A percentile compares a stretch with the other conserved stretches of the same genome.
phyloP scores from a whole-genome alignment of 2,329 filamentous ascomycete genomes.

The Aspergillus sp. region DNA sequence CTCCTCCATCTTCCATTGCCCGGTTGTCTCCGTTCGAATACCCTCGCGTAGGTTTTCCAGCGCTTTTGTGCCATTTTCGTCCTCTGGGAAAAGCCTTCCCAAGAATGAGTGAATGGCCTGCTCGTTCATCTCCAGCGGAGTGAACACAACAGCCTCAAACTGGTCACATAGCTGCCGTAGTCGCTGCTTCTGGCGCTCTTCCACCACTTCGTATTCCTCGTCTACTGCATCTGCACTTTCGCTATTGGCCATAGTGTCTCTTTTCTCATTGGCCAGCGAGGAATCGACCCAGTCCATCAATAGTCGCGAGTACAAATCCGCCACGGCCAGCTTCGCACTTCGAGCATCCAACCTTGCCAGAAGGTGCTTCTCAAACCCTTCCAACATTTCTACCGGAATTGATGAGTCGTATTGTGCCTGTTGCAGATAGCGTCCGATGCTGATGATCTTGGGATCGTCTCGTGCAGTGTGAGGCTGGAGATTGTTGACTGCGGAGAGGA shows the following conservation, averaged over 20 bases:
- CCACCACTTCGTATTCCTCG: slow-evolving; percentile 22
- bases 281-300: slow-evolving; percentile 35
- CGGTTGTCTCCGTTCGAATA: not conserved
- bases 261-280: not conserved
- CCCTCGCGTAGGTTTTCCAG: not conserved
- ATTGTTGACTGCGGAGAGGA: not conserved
- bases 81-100: not conserved
- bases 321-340: slow-evolving; percentile 26
- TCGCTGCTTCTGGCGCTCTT: slow-evolving; percentile 29
- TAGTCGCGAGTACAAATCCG: slow-evolving; percentile 26
- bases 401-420: slow-evolving; percentile 33
- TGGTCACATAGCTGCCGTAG: slow-evolving; percentile 32
- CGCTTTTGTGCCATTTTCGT: not conserved
- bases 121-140: slow-evolving; percentile 27
- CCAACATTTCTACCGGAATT: slow-evolving; percentile 24
- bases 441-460: slow-evolving; percentile 11
- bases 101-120: slow-evolving; percentile 25
- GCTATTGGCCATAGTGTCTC: slow-evolving; percentile 6
- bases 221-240: not conserved
- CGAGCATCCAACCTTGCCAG: slow-evolving; percentile 26
- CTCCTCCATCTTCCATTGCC: slow-evolving; percentile 11
- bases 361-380: slow-evolving; percentile 25
- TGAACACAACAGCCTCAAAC: slow-evolving; percentile 34
- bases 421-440: slow-evolving; percentile 29
- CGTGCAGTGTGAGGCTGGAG: slow-evolving; percentile 4